phyloP scores from a whole-genome alignment of 2,329 filamentous ascomycete genomes.

The Rhynchosporium secalis region DNA sequence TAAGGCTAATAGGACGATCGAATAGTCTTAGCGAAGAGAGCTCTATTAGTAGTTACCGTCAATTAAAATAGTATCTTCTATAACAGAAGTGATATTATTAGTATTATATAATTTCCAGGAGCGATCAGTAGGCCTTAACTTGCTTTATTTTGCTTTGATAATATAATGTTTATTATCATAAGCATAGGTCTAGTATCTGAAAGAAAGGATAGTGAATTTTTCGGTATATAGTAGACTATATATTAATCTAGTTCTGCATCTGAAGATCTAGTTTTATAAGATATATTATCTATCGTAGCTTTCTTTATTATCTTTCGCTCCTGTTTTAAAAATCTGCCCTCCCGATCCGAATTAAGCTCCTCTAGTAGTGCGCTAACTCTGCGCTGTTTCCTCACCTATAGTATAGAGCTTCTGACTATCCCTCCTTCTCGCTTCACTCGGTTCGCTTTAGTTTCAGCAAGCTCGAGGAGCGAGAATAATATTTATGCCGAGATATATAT shows the following conservation, averaged over 20 bases:
- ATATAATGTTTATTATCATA: too few species aligned
- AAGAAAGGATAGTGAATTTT: too few species aligned
- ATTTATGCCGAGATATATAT: slow-evolving; percentile 24
- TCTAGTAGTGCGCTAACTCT: slow-evolving; percentile 28
- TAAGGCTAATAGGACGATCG: too few species aligned
- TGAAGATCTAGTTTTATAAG: slow-evolving; percentile 27
- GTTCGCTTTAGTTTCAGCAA: slow-evolving; percentile 21
- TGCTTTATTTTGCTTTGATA: too few species aligned
- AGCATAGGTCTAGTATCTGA: too few species aligned
- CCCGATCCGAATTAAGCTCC: slow-evolving; percentile 28
- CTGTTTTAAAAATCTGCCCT: slow-evolving; percentile 24
- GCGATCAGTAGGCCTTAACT: too few species aligned
- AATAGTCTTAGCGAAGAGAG: too few species aligned
- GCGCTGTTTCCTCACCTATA: slow-evolving; percentile 27
- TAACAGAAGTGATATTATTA: too few species aligned
- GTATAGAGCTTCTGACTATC: slow-evolving; percentile 20
- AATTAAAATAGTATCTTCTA: too few species aligned
- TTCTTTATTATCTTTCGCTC: slow-evolving; percentile 22
- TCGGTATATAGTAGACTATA: too few species aligned
- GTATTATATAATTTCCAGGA: too few species aligned
- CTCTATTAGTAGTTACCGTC: too few species aligned
- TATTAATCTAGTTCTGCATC: slow-evolving; percentile 19
- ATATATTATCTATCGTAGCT: slow-evolving; percentile 25
- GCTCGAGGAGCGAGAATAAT: slow-evolving; percentile 23
- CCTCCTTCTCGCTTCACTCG: slow-evolving; percentile 25